Evolutionary conservation across 805 yeast genomes (phyloP), one percentile per base, ranked within the genome.

Genomic region (Lipomyces chichibuensis): DNA sequence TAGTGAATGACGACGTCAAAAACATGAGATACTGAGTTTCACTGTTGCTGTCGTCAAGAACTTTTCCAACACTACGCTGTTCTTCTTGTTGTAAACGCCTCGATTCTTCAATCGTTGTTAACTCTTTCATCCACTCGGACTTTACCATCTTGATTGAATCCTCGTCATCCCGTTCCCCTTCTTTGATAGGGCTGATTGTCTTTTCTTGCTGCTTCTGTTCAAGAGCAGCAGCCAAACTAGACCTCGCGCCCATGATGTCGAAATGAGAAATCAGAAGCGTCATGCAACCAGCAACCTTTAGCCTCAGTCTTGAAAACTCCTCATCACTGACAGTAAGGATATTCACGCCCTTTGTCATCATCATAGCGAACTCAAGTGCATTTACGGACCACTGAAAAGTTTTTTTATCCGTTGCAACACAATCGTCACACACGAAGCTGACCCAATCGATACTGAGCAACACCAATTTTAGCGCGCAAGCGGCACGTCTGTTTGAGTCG

Each of bases 231-330:
- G 80, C 80, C 1, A 89, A 91, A 73, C 87, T 88, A 1, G 97
- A 90, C 74, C 98, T 84, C 0, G 98, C 98, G 59, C 98, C 98
- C 97, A 94, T 95, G 62, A 95, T 92, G 79, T 95, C 99, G 75
- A 95, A 95, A 79, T 95, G 98, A 0, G 97, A 91, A 69, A 95
- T 94, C 67, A 95, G 81, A 61, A 95, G 81, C 1, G 98, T 88
- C 92, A 95, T 91, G 78, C 98, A 92, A 0, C 96, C 90, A 0
- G 98, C 96, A 57, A 95, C 97, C 75, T 91, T 92, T 61, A 85
- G 83, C 72, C 92, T 88, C 70, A 95, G 80, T 51, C 83, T 78
- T 65, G 84, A 80, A 75, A 93, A 95, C 74, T 91, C 92, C 32
- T 86, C 90, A 69, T 91, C 90, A 65, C 85, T 87, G 64, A 95